Evolutionary conservation across 1,139 yeast genomes (phyloP), one percentile per base, ranked within the genome.

Genomic region (Sugiyamaella novakii): DNA sequence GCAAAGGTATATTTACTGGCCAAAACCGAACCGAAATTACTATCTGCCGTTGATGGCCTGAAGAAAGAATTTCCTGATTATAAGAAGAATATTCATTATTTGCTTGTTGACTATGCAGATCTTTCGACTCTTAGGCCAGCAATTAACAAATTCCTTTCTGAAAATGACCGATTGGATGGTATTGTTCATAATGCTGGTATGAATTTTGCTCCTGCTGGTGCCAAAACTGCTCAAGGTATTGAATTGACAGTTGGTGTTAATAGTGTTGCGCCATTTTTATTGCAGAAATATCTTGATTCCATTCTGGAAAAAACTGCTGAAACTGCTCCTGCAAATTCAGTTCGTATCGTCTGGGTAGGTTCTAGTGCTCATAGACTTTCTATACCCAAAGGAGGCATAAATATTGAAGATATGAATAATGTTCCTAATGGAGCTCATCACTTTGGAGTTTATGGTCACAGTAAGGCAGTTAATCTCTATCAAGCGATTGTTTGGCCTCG

Each of bases 161-260:
- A 57, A 60, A 57, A 61, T 33, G 43, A 58, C 3, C 59, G 70
- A 12, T 54, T 78, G 25, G 77, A 76, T 54, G 66, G 75, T 11
- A 69, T 76, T 12, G 69, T 78, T 42, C 76, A 77, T 56, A 77
- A 78, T 63, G 82, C 82, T 0, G 81, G 83, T 37, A 70, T 78
- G 12, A 76, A 74, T 75, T 61, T 65, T 14, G 74, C 78, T 1
- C 70, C 72, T 8, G 59, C 59, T n/a, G 69, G 69, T 11, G 55
- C 70, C 1, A 55, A 59, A 14, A 69, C 78, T 5, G 59, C 56
- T 6, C 78, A 74, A 57, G 80, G 78, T 1, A 66, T 65, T 52
- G 80, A 78, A 47, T 60, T 71, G 30, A 77, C 74, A 58, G 68
- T 77, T 47, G 81, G 80, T 8, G 70, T 76, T 17, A 79, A 80